phyloP scores from a whole-genome alignment of 345 rosid species.

The Eucalyptus polyanthemos region DNA sequence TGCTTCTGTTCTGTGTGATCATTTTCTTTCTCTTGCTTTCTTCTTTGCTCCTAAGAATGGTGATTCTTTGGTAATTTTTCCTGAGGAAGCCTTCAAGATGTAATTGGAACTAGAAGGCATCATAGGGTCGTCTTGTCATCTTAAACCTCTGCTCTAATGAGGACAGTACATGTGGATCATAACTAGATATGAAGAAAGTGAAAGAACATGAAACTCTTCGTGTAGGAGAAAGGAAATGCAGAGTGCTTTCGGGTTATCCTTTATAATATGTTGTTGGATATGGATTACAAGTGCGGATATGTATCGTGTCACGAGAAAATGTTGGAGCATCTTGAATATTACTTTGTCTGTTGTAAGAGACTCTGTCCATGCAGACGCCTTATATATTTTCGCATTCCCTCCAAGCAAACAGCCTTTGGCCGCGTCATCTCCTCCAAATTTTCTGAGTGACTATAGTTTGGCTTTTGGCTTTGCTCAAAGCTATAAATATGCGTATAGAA shows the following conservation, averaged over 20 bases:
- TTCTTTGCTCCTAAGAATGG: neutral
- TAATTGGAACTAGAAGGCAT: neutral
- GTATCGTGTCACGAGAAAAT: rapidly evolving
- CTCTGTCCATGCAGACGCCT: neutral
- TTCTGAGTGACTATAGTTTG: neutral
- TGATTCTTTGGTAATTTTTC: neutral
- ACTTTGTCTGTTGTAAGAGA: neutral
- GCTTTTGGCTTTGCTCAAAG: neutral
- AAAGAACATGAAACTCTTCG: neutral
- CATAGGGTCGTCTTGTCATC: neutral
- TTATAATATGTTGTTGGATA: neutral
- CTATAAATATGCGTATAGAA: neutral
- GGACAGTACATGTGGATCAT: neutral
- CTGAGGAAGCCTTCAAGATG: neutral
- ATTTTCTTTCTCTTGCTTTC: neutral
- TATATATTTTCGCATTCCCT: neutral
- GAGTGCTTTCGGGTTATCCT: neutral
- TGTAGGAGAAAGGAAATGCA: neutral
- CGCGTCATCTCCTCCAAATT: neutral
- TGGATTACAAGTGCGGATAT: neutral
- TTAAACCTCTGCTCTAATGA: too few relatives aligned
- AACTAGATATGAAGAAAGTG: neutral
- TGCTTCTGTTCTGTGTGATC: neutral
- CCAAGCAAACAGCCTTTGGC: neutral
- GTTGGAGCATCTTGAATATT: neutral